A percentile compares a stretch with the other conserved stretches of the same genome.
Evolutionary conservation across 192 early-diverging fungal species (phyloP).

Genomic region (Cladochytrium replicatum): DNA sequence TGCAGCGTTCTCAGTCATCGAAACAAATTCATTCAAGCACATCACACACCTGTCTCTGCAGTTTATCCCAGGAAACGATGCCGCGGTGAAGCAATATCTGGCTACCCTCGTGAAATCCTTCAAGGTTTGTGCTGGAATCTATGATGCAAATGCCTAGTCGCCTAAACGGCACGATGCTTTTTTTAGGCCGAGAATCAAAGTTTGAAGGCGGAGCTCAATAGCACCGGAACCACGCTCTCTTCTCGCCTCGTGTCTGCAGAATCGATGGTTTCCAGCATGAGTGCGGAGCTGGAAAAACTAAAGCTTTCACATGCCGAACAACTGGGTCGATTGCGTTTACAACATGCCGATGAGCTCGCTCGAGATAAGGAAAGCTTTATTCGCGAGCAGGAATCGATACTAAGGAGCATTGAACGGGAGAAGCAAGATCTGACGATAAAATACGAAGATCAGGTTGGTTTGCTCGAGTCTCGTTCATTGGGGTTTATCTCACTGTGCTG

Average conservation of each 20-base stretch:
- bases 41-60: conserved; percentile 39
- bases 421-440: conserved; percentile 4
- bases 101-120: conserved; percentile 31
- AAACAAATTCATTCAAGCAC: conserved; percentile 46
- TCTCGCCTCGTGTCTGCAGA: conserved; percentile 10
- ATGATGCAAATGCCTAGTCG: background rate
- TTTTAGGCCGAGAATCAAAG: conserved; percentile 5
- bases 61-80: conserved; percentile 36
- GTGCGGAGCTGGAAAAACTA: conserved; percentile 20
- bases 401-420: conserved; percentile 14
- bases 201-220: conserved; percentile 10
- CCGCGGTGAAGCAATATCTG: conserved; percentile 38
- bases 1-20: conserved; percentile 32
- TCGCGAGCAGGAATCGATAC: conserved; percentile 14
- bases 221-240: conserved; percentile 11
- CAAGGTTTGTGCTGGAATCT: conserved; percentile 20
- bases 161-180: background rate
- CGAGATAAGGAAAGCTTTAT: conserved; percentile 19
- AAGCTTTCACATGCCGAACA: conserved; percentile 23
- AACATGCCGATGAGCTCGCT: conserved; percentile 21
- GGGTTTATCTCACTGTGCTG: background rate
- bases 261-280: background rate
- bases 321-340: conserved; percentile 13
- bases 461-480: background rate
- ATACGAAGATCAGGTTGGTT: conserved; percentile 24